A percentile compares a stretch with the other conserved stretches of the same genome.
Evolutionary conservation across 345 rosid species (phyloP).

Genomic region (Clarkia xantiana): DNA sequence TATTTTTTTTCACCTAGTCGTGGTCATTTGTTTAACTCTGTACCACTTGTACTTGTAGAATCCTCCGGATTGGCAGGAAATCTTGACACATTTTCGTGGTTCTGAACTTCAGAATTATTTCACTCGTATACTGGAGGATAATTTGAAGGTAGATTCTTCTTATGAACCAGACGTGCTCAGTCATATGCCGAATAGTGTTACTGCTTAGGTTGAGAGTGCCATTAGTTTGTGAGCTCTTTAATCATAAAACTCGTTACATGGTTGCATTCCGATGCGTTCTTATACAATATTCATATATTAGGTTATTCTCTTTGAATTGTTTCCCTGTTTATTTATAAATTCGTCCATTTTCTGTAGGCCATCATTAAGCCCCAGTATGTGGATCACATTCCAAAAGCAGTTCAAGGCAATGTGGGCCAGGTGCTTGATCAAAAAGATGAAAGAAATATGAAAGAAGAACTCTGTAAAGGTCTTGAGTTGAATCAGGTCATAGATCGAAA

Average conservation of each 20-base stretch:
- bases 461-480: slow-evolving; percentile 69
- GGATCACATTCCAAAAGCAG: slow-evolving; percentile 90
- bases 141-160: slow-evolving; percentile 56
- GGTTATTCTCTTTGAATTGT: not conserved
- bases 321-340: not conserved
- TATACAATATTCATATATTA: not conserved
- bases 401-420: slow-evolving; percentile 81
- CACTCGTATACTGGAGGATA: slow-evolving; percentile 87
- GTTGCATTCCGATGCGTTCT: not conserved
- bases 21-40: not conserved
- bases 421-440: slow-evolving; percentile 90
- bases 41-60: slow-evolving; percentile 30
- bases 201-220: too few relatives aligned
- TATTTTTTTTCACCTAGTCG: not conserved
- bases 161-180: not conserved
- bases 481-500: slow-evolving; percentile 86
- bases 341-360: slow-evolving; percentile 28
- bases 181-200: not conserved
- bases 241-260: too few relatives aligned
- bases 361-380: slow-evolving; percentile 94
- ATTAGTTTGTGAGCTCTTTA: not conserved
- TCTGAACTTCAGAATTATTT: slow-evolving; percentile 94
- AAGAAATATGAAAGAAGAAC: slow-evolving; percentile 55
- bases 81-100: slow-evolving; percentile 88
- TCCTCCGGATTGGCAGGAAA: slow-evolving; percentile 99